Percentiles rank a stretch among this genome's conserved stretches.
These are phyloP conservation scores for Aegilops speltoides DNA, from an alignment of 176 grass and related monocot genomes.

Conservation along the genomic window DNA sequence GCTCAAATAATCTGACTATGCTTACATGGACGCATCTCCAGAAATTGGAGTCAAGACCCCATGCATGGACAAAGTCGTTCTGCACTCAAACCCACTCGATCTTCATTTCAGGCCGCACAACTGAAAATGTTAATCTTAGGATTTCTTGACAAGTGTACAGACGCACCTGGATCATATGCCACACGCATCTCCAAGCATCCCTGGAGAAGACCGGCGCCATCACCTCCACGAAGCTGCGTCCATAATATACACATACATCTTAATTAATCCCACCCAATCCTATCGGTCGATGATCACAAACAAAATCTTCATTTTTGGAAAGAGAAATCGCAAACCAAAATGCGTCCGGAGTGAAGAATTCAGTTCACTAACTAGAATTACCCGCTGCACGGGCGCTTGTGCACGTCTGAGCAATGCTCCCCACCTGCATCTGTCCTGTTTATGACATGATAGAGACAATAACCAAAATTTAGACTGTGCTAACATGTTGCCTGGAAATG, in stretches of 20 bases:
- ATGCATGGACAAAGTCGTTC: slow-evolving; percentile 93
- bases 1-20: slow-evolving; percentile 10
- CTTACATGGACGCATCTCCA: slow-evolving; percentile 67
- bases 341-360: background rate
- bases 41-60: slow-evolving; percentile 85
- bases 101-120: background rate
- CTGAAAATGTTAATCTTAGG: background rate
- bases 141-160: background rate
- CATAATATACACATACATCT: too few species aligned
- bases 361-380: background rate
- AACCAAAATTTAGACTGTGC: too few species aligned
- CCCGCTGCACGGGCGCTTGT: slow-evolving; percentile 29
- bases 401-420: background rate
- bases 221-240: slow-evolving; percentile 78
- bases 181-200: slow-evolving; percentile 85
- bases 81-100: slow-evolving; percentile 12
- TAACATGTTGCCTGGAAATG: too few species aligned
- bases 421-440: background rate
- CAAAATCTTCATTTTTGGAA: too few species aligned
- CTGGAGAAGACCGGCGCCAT: slow-evolving; percentile 89
- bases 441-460: background rate
- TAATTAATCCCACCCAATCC: background rate
- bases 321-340: background rate
- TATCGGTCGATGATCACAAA: background rate
- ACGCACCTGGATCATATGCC: slow-evolving; percentile 99